phyloP scores from a whole-genome alignment of 371 early-diverging fungal species.

The Choanephora cucurbitarum region DNA sequence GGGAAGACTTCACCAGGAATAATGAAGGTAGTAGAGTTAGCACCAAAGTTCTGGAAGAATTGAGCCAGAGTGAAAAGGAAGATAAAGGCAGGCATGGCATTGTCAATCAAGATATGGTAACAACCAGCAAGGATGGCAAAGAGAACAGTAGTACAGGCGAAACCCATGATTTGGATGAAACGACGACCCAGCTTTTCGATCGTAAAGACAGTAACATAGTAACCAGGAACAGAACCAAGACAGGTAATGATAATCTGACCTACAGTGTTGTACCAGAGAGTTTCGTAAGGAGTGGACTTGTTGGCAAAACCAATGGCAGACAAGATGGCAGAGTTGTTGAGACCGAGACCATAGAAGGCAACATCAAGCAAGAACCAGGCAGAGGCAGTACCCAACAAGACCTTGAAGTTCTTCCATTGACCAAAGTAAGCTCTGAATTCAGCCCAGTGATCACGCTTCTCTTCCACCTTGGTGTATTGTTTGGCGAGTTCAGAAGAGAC shows the following conservation, averaged over 20 bases:
- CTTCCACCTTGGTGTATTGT: conserved; percentile 48
- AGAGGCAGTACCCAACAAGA: conserved; percentile 76
- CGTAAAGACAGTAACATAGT: conserved; percentile 79
- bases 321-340: conserved; percentile 78
- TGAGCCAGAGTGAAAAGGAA: conserved; percentile 76
- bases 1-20: conserved; percentile 92
- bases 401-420: conserved; percentile 75
- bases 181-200: conserved; percentile 83
- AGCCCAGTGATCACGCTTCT: conserved; percentile 52
- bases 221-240: conserved; percentile 88
- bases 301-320: conserved; percentile 68
- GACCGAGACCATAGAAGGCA: conserved; percentile 86
- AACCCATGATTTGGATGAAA: conserved; percentile 81
- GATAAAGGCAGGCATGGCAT: conserved; percentile 68
- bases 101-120: conserved; percentile 57
- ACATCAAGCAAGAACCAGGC: conserved; percentile 89
- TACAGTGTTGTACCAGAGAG: conserved; percentile 63
- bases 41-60: conserved; percentile 88
- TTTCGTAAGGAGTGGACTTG: conserved; percentile 53
- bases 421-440: conserved; percentile 77
- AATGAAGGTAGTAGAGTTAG: conserved; percentile 91
- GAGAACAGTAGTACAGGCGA: conserved; percentile 68
- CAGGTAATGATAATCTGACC: conserved; percentile 84
- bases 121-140: conserved; percentile 77
- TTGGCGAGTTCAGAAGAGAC: conserved; percentile 35